A percentile compares a stretch with the other conserved stretches of the same genome.
Conservation (phyloP, 164 flowering plant genomes). For the Berberis vulgaris region DNA sequence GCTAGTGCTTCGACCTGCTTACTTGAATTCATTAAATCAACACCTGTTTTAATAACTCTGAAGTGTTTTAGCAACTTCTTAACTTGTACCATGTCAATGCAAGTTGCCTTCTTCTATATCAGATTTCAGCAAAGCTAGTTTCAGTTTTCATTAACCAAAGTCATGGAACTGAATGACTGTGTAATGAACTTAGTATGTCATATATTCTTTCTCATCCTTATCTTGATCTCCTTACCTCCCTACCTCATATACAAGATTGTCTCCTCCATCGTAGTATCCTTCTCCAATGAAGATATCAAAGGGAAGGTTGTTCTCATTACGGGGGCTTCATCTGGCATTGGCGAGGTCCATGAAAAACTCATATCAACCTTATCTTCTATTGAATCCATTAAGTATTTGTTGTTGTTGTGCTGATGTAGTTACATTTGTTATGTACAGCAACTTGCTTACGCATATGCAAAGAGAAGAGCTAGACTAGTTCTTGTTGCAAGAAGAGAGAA, state of each 20-base stretch:
- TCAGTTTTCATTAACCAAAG: neutral
- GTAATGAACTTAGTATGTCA: constrained; percentile 32
- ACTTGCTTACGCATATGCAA: constrained; percentile 1
- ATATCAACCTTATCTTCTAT: neutral
- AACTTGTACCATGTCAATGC: no score
- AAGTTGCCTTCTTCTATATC: no score
- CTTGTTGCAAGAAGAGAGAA: constrained; percentile 3
- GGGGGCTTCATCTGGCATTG: constrained; percentile 75
- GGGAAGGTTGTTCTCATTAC: constrained; percentile 67
- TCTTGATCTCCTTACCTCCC: constrained; percentile 28
- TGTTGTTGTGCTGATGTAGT: neutral
- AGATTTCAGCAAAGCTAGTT: neutral
- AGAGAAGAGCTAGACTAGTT: neutral
- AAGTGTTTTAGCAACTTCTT: no score
- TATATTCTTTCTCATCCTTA: constrained; percentile 16
- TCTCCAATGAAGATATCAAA: constrained; percentile 34
- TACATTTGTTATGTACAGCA: neutral
- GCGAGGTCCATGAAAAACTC: constrained; percentile 39
- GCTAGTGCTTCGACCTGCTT: no score
- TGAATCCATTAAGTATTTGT: neutral
- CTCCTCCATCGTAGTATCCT: constrained; percentile 11
- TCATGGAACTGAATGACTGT: constrained; percentile 34
- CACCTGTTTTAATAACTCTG: no score
- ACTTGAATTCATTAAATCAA: no score
- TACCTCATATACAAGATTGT: constrained; percentile 26